phyloP scores from a whole-genome alignment of 1,139 yeast genomes.

The Yamadazyma epiphylla region DNA sequence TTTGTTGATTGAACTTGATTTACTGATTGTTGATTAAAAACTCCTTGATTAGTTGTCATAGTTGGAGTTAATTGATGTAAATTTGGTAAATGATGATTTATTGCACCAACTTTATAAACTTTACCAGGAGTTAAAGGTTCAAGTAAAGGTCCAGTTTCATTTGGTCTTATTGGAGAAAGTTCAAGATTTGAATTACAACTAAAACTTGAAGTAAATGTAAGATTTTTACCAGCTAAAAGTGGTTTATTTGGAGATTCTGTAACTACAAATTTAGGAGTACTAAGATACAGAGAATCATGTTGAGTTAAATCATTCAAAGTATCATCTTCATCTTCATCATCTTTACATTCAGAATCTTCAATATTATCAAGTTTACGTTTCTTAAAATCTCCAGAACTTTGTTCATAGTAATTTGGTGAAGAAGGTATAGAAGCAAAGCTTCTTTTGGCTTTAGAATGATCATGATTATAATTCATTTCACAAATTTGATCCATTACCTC shows the following conservation, averaged over 20 bases:
- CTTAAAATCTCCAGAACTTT: constrained; percentile 4
- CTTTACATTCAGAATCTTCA: constrained; percentile 1
- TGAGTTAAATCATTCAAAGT: constrained; percentile 8
- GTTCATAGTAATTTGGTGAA: constrained; percentile 24
- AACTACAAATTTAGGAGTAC: constrained; percentile 25
- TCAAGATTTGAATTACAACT: constrained; percentile 64
- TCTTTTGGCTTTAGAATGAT: constrained; percentile 9
- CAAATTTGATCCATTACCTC: constrained; percentile 44
- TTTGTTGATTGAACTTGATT: neutral
- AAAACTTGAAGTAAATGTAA: constrained; percentile 55
- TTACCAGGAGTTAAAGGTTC: constrained; percentile 54
- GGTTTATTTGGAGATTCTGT: constrained; percentile 40
- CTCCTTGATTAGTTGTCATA: constrained; percentile 16
- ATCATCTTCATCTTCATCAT: constrained; percentile 9
- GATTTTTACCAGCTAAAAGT: constrained; percentile 39
- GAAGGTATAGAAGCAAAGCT: constrained; percentile 30
- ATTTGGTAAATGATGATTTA: constrained; percentile 12
- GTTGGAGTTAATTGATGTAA: constrained; percentile 8
- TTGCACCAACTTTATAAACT: constrained; percentile 15
- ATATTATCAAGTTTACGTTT: constrained; percentile 1
- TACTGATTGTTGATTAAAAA: constrained; percentile 10
- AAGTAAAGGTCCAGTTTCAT: constrained; percentile 60
- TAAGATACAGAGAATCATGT: constrained; percentile 6
- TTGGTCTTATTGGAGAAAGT: constrained; percentile 53
- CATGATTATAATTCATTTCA: constrained; percentile 4